Conservation (phyloP, 2,329 filamentous ascomycete genomes). For the Epichloe glyceriae region DNA sequence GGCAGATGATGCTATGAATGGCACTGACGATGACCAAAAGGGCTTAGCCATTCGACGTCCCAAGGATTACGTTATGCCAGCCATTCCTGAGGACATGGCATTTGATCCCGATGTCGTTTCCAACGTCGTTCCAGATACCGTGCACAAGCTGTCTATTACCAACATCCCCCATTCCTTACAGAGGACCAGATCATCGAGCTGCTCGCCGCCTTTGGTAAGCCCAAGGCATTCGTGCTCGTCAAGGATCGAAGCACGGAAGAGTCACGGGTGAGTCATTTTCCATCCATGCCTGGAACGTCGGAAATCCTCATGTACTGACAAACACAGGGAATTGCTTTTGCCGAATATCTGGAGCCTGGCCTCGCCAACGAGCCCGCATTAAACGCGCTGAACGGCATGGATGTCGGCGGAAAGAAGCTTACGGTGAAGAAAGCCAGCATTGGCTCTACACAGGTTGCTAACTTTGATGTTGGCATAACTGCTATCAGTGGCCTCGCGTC, state of each 20-base stretch:
- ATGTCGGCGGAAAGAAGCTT: conserved; percentile 74
- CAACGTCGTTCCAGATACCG: conserved; percentile 73
- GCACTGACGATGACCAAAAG: conserved; percentile 37
- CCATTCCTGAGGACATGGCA: conserved; percentile 57
- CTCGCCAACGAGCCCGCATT: conserved; percentile 68
- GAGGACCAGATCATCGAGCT: conserved; percentile 90
- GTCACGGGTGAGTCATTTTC: conserved; percentile 50
- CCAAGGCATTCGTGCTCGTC: conserved; percentile 83
- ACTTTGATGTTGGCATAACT: conserved; percentile 89
- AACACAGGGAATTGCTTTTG: conserved; percentile 80
- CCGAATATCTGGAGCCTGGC: conserved; percentile 72
- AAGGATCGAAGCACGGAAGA: conserved; percentile 78
- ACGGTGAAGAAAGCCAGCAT: conserved; percentile 84
- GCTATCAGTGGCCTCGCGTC: conserved; percentile 97
- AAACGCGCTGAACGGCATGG: conserved; percentile 85
- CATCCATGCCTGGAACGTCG: background rate
- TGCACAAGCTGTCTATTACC: conserved; percentile 87
- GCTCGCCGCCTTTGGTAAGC: conserved; percentile 77
- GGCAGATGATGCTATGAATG: conserved; percentile 46
- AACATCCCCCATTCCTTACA: conserved; percentile 79
- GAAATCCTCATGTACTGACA: conserved; percentile 15
- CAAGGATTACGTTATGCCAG: conserved; percentile 93
- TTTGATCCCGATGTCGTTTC: conserved; percentile 68
- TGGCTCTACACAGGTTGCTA: conserved; percentile 82
- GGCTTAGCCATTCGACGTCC: conserved; percentile 72